Conservation (phyloP, 805 yeast genomes). For the Tetrapisispora pingtungensis region DNA sequence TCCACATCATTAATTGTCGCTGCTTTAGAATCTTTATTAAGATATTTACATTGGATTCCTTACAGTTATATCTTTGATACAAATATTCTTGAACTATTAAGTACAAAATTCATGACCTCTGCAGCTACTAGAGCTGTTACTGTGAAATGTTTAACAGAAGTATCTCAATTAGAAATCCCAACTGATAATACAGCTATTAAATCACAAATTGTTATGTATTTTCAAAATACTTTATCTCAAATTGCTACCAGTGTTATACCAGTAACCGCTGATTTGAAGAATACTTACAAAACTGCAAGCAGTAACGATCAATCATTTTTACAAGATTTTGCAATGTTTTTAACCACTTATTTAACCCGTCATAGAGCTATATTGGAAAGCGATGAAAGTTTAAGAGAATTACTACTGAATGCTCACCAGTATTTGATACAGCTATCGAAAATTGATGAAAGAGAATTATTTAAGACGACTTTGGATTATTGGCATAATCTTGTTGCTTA, state of each 20-base stretch:
- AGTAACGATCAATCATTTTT: conserved; percentile 85
- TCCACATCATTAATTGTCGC: conserved; percentile 76
- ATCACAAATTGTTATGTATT: conserved; percentile 53
- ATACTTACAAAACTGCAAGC: conserved; percentile 62
- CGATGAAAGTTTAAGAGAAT: conserved; percentile 43
- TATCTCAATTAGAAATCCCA: conserved; percentile 56
- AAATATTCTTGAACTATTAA: conserved; percentile 57
- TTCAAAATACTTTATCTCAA: conserved; percentile 63
- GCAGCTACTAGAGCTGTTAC: conserved; percentile 75
- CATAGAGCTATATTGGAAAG: conserved; percentile 59
- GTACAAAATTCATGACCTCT: conserved; percentile 67
- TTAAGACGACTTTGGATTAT: conserved; percentile 90
- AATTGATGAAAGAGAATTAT: conserved; percentile 91
- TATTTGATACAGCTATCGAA: conserved; percentile 77
- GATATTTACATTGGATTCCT: conserved; percentile 94
- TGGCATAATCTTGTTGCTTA: conserved; percentile 83
- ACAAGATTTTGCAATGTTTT: conserved; percentile 89
- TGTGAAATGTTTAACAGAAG: conserved; percentile 88
- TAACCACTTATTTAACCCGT: conserved; percentile 71
- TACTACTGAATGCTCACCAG: conserved; percentile 63
- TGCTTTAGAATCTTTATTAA: conserved; percentile 70
- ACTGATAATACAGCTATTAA: conserved; percentile 34
- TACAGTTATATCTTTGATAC: conserved; percentile 84
- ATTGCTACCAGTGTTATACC: conserved; percentile 60
- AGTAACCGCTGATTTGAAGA: conserved; percentile 55